Conservation (phyloP, 768 basidiomycete species). For the Russula earlei region DNA sequence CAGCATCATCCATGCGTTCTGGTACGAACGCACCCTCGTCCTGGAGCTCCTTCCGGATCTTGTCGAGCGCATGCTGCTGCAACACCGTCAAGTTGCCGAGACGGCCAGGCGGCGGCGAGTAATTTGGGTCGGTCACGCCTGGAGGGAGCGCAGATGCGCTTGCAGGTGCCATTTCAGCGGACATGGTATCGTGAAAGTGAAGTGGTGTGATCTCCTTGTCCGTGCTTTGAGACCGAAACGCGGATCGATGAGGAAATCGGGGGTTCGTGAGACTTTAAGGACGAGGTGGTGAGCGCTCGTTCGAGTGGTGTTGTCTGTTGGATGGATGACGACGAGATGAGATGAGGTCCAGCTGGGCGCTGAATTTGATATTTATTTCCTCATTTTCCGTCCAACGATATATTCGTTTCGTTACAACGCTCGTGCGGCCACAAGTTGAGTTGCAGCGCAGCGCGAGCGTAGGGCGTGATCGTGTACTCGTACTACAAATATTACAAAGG, state of each 20-base stretch:
- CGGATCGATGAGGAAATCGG: neutral
- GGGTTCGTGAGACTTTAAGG: neutral
- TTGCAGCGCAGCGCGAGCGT: slow-evolving; percentile 21
- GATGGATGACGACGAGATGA: neutral
- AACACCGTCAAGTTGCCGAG: slow-evolving; percentile 64
- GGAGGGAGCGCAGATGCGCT: slow-evolving; percentile 47
- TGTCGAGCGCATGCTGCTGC: slow-evolving; percentile 58
- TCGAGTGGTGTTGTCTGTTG: neutral
- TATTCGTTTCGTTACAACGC: slow-evolving; percentile 9
- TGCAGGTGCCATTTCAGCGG: slow-evolving; percentile 32
- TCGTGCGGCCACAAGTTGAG: slow-evolving; percentile 27
- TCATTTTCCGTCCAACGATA: no score
- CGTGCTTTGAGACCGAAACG: neutral
- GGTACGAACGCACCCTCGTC: slow-evolving; percentile 51
- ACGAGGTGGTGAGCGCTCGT: neutral
- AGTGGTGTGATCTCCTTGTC: neutral
- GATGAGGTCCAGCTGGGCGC: no score
- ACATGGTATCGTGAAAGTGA: neutral
- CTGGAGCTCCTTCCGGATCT: slow-evolving; percentile 54
- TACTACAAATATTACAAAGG: slow-evolving; percentile 3
- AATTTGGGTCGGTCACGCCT: slow-evolving; percentile 54
- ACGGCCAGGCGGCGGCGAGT: slow-evolving; percentile 59
- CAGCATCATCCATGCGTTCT: slow-evolving; percentile 61
- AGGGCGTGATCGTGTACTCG: neutral
- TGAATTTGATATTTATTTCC: no score